Base-by-base conservation (phyloP, 495 filamentous ascomycete species). In the Podospora pseudocomata region DNA sequence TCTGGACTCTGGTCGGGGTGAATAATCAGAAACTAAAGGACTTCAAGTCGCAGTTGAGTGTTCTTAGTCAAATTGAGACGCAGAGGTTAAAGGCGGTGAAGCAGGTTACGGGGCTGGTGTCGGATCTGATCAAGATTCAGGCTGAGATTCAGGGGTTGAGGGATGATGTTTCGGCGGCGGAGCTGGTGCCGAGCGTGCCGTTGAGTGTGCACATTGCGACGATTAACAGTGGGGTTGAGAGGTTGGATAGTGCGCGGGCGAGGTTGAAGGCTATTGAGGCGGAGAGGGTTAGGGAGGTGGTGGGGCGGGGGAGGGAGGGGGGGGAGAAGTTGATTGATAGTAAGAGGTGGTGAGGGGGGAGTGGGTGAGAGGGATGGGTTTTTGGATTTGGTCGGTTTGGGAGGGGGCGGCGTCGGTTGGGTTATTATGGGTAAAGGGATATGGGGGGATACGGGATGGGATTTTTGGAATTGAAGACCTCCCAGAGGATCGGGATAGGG, bases 1-100 rank as follows among this genome's bases (percentile, higher is more conserved):
- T 93, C 9, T 93, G 91, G 90, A 89, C 88, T 4, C 82, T 87
- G 67, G 79, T 93, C 23, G 91, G 91, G 39, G 88, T 83, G 54
- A 91, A 92, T 71, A 75, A 78, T 93, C 0, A 81, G 70, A 55
- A 81, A 16, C 39, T 49, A 5, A 49, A 18, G 39, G 39, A 49
- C 39, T 16, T 49, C 39, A 49, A 13, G 39, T 49, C 39, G 6
- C 39, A 49, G 39, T 11, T 49, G 7, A 2, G 9, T 13, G 39
- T 49, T 11, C 9, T 49, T 3, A 1, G 39, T 11, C 39, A 49
- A 13, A 49, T 49, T 16, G 39, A 49, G 39, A 49, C 7, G 6
- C 39, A 49, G 39, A 1, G 39, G 39, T 11, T 49, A 16, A 49
- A 49, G 39, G 39, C 39, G 15, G 39, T 49, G 15, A 49, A 49